phyloP scores from a whole-genome alignment of 2,329 filamentous ascomycete genomes.

The Penicillium sp. region DNA sequence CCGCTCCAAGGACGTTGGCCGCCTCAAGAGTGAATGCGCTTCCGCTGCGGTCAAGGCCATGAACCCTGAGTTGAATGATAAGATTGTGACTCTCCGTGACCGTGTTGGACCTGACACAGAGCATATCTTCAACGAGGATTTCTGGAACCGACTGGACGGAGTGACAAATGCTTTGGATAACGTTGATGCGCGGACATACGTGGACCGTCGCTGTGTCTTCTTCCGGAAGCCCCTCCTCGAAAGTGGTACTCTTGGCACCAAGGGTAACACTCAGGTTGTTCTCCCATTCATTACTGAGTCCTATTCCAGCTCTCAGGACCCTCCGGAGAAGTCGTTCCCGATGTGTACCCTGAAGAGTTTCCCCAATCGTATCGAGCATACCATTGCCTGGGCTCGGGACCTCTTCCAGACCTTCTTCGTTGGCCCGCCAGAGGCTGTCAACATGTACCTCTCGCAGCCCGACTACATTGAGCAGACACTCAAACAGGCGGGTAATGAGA shows the following conservation, averaged over 20 bases:
- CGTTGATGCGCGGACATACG: constrained; percentile 92
- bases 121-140: constrained; percentile 86
- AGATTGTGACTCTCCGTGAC: constrained; percentile 81
- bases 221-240: constrained; percentile 96
- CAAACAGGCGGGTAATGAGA: constrained; percentile 92
- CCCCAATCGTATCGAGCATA: constrained; percentile 97
- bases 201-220: constrained; percentile 93
- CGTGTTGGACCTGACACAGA: constrained; percentile 89
- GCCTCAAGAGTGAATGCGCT: constrained; percentile 94
- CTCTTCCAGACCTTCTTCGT: constrained; percentile 93
- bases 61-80: constrained; percentile 86
- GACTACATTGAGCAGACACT: constrained; percentile 82
- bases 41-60: constrained; percentile 84
- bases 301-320: constrained; percentile 94
- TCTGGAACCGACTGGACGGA: constrained; percentile 81
- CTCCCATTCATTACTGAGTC: constrained; percentile 89
- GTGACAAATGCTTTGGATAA: constrained; percentile 98
- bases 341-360: constrained; percentile 98
- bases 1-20: constrained; percentile 84
- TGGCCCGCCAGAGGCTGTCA: constrained; percentile 87
- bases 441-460: constrained; percentile 84
- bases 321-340: constrained; percentile 96
- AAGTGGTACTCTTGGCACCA: constrained; percentile 96
- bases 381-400: constrained; percentile 95
- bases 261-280: constrained; percentile 96